These are phyloP conservation scores for Diophrys appendiculata DNA, from an alignment of 73 alveolate species.

Conservation along the genomic window DNA sequence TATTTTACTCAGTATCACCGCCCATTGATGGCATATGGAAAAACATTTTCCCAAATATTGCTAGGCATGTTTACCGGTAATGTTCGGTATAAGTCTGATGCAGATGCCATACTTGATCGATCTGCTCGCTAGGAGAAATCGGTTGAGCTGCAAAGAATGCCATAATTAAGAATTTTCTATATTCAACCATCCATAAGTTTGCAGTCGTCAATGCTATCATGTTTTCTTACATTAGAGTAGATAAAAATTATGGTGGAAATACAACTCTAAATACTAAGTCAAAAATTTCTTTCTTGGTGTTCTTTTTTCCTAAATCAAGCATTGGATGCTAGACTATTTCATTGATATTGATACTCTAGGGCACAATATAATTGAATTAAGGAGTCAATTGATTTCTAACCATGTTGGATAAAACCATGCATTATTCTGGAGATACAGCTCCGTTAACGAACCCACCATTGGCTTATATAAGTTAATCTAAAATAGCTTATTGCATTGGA, in stretches of 20 bases:
- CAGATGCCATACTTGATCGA: conserved; percentile 63
- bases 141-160: conserved; percentile 11
- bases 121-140: conserved; percentile 59
- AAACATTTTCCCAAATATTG: conserved; percentile 13
- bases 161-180: conserved; percentile 50
- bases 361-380: not conserved
- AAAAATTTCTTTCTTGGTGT: not conserved
- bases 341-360: not conserved
- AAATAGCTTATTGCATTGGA: not conserved
- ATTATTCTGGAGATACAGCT: not conserved
- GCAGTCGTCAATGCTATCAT: conserved; percentile 11
- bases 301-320: not conserved
- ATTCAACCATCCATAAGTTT: conserved; percentile 43
- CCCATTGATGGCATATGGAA: conserved; percentile 54
- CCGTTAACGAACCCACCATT: not conserved
- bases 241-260: conserved; percentile 15
- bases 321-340: not conserved
- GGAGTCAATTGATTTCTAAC: not conserved
- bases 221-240: conserved; percentile 19
- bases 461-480: too few species aligned
- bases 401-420: not conserved
- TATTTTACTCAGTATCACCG: conserved; percentile 14
- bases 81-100: conserved; percentile 35
- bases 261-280: not conserved
- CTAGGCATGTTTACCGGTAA: conserved; percentile 31